phyloP scores from a whole-genome alignment of 2,329 filamentous ascomycete species.

The Camillea tinctor region DNA sequence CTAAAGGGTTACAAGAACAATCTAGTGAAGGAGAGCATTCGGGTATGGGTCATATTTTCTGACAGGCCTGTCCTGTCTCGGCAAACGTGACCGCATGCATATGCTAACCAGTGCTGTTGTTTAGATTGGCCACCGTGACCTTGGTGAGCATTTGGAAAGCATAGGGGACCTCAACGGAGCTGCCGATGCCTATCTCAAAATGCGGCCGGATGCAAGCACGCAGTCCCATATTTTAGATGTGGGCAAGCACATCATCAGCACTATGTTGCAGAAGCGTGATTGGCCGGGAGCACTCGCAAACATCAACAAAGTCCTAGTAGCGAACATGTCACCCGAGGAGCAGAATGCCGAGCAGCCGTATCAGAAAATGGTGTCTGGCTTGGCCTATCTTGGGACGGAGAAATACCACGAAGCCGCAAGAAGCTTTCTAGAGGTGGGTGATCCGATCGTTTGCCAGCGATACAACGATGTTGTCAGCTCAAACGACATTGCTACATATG shows the following conservation, averaged over 20 bases:
- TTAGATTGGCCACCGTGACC: conserved; percentile 91
- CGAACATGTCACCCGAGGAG: conserved; percentile 45
- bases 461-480: conserved; percentile 73
- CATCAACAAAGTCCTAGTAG: conserved; percentile 61
- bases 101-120: conserved; percentile 6
- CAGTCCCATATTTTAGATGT: conserved; percentile 82
- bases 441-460: conserved; percentile 44
- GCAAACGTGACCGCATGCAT: not conserved
- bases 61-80: not conserved
- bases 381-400: conserved; percentile 47
- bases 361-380: conserved; percentile 50
- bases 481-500: conserved; percentile 91
- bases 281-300: conserved; percentile 67
- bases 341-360: conserved; percentile 49
- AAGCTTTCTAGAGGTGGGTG: conserved; percentile 66
- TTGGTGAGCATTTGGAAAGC: conserved; percentile 78
- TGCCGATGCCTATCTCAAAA: conserved; percentile 75
- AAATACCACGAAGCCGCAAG: conserved; percentile 64
- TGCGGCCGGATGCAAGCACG: conserved; percentile 87
- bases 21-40: conserved; percentile 92
- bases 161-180: conserved; percentile 74
- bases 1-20: conserved; percentile 95
- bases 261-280: conserved; percentile 73
- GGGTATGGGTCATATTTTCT: conserved; percentile 53
- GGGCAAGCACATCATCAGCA: conserved; percentile 72